Evolutionary conservation across 257 asterid genomes (phyloP).

Genomic region (Rehmannia glutinosa): DNA sequence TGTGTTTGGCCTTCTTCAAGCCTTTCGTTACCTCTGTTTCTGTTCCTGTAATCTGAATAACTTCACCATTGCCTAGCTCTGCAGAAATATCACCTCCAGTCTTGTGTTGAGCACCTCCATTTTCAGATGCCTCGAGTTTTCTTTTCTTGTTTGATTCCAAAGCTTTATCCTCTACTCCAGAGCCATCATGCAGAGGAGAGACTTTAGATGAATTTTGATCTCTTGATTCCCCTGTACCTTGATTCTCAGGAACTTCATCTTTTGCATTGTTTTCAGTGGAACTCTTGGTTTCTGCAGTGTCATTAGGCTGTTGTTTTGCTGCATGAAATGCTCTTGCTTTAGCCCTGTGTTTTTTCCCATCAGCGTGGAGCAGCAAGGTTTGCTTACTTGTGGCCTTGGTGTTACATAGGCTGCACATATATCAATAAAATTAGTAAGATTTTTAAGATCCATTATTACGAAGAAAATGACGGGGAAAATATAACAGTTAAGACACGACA

Average conservation of each 20-base stretch:
- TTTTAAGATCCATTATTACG: background rate
- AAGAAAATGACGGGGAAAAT: background rate
- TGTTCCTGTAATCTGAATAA: conserved; percentile 24
- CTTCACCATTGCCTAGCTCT: conserved; percentile 45
- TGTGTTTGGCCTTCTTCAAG: conserved; percentile 50
- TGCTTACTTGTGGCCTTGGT: conserved; percentile 90
- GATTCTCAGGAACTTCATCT: conserved; percentile 28
- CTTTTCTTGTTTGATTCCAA: conserved; percentile 51
- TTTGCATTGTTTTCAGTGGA: conserved; percentile 25
- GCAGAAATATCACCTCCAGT: conserved; percentile 23
- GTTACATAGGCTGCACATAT: conserved; percentile 71
- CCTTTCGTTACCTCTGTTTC: conserved; percentile 30
- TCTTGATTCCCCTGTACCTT: conserved; percentile 25
- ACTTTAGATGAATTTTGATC: conserved; percentile 38
- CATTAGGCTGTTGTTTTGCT: conserved; percentile 51
- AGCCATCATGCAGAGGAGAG: conserved; percentile 11
- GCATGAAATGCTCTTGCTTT: conserved; percentile 87
- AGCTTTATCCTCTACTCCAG: conserved; percentile 34
- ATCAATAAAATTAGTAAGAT: background rate
- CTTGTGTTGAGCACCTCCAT: conserved; percentile 26
- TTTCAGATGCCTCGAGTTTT: conserved; percentile 51
- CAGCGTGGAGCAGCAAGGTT: conserved; percentile 88
- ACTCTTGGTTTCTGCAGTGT: conserved; percentile 33
- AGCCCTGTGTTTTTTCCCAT: conserved; percentile 90
- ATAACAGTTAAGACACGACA: background rate